Evolutionary conservation across 2,329 filamentous ascomycete genomes (phyloP).

Genomic region (Apiospora aurea): DNA sequence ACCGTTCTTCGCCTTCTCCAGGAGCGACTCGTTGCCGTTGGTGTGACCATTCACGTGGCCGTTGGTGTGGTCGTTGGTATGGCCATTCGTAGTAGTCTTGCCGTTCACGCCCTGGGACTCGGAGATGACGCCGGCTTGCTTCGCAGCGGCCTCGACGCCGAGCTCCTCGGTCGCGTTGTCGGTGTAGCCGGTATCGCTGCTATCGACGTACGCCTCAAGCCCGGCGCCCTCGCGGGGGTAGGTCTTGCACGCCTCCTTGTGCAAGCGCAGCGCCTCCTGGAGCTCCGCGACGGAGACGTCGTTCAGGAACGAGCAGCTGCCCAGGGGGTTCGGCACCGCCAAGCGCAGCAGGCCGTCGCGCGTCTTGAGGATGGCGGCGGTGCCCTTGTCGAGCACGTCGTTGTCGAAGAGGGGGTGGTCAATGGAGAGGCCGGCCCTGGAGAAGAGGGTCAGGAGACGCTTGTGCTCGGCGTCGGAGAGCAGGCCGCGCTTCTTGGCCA

Average conservation of each 20-base stretch:
- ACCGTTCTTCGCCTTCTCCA: conserved; percentile 27
- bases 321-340: conserved; percentile 73
- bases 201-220: conserved; percentile 73
- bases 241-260: conserved; percentile 69
- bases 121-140: conserved; percentile 29
- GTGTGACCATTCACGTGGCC: conserved; percentile 19
- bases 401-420: conserved; percentile 74
- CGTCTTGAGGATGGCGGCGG: conserved; percentile 73
- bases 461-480: conserved; percentile 66
- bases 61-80: conserved; percentile 19
- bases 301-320: conserved; percentile 72
- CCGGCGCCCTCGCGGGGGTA: conserved; percentile 71
- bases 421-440: conserved; percentile 73
- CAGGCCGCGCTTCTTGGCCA: conserved; percentile 68
- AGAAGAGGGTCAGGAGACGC: conserved; percentile 71
- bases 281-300: conserved; percentile 70
- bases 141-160: conserved; percentile 37
- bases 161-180: conserved; percentile 51
- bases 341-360: conserved; percentile 72
- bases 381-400: conserved; percentile 69
- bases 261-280: conserved; percentile 63
- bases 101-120: conserved; percentile 10
- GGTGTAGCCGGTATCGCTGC: conserved; percentile 69
- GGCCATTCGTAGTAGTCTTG: not conserved
- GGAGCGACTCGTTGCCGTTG: conserved; percentile 24